phyloP scores from a whole-genome alignment of 208 protist genomes.

The Acanthamoeba pearcei region DNA sequence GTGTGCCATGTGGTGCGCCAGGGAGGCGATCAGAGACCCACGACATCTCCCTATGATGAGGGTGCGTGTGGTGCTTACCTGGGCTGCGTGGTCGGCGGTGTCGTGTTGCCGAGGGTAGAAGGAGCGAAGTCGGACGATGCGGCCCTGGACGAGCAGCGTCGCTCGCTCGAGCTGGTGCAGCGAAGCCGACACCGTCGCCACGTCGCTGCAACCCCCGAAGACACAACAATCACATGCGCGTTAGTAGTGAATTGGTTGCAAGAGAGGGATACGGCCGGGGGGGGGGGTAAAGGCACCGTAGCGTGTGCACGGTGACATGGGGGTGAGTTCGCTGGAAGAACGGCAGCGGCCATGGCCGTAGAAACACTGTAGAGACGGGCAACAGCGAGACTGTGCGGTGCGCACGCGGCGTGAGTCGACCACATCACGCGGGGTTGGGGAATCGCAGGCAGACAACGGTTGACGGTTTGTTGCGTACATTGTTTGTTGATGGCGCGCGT shows the following conservation, averaged over 20 bases:
- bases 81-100: background rate
- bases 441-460: background rate
- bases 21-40: background rate
- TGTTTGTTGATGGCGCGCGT: background rate
- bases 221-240: background rate
- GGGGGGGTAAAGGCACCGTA: background rate
- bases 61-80: background rate
- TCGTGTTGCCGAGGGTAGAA: background rate
- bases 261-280: background rate
- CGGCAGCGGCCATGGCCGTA: background rate
- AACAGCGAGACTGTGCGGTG: background rate
- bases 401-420: no score
- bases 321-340: conserved; percentile 6
- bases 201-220: background rate
- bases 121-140: background rate
- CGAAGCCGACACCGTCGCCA: background rate
- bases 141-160: background rate
- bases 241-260: no score
- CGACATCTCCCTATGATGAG: background rate
- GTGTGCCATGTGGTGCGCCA: background rate
- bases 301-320: background rate
- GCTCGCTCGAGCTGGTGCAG: conserved; percentile 18
- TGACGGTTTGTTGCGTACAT: background rate
- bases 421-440: no score
- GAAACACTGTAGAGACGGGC: background rate